A percentile compares a stretch with the other conserved stretches of the same genome.
phyloP scores from a whole-genome alignment of 192 early-diverging fungal genomes.

The Diversispora epigaea region DNA sequence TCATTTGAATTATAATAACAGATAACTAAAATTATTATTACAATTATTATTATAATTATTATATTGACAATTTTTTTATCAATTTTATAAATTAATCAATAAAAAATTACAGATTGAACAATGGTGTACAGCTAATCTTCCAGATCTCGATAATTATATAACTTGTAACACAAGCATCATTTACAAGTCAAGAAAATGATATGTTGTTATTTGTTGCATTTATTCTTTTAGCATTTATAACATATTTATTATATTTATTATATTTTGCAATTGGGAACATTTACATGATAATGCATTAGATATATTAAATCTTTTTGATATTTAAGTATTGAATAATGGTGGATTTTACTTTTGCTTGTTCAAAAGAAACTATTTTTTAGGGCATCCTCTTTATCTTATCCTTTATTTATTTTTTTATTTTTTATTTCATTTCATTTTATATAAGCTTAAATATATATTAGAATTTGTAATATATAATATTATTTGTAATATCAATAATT shows the following conservation, averaged over 20 bases:
- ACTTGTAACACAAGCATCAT: too few species aligned
- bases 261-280: not conserved
- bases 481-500: too few species aligned
- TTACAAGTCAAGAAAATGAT: not conserved
- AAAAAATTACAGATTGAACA: conserved; percentile 6
- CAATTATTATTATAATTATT: not conserved
- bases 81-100: too few species aligned
- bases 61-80: not conserved
- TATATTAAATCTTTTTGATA: not conserved
- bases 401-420: too few species aligned
- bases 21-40: not conserved
- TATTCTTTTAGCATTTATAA: not conserved
- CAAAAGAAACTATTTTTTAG: too few species aligned
- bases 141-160: not conserved
- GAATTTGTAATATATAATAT: too few species aligned
- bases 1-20: not conserved
- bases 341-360: too few species aligned
- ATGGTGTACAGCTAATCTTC: conserved; percentile 8
- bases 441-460: too few species aligned
- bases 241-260: conserved; percentile 17
- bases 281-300: not conserved
- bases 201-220: not conserved
- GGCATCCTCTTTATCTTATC: too few species aligned
- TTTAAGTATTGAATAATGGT: not conserved
- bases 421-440: too few species aligned